Evolutionary conservation across 2,329 filamentous ascomycete genomes (phyloP).

Genomic region (Orbilia blumenaviensis): DNA sequence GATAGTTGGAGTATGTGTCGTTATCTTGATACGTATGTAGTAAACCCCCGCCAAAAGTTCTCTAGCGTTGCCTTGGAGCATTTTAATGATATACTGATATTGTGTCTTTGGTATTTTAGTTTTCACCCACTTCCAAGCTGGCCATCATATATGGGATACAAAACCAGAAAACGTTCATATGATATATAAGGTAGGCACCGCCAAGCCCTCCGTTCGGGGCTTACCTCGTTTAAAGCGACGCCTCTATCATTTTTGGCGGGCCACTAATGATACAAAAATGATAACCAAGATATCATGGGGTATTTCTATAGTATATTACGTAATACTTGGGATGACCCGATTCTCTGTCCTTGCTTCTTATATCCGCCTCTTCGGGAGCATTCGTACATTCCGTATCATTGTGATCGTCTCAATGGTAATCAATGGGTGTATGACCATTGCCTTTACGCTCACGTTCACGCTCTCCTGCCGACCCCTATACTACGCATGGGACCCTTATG

Average conservation of each 20-base stretch:
- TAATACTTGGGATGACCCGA: conserved; percentile 52
- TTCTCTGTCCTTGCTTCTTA: conserved; percentile 56
- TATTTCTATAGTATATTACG: conserved; percentile 32
- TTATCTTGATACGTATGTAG: conserved; percentile 15
- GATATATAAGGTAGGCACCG: conserved; percentile 32
- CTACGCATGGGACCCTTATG: conserved; percentile 17
- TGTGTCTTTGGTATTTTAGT: not conserved
- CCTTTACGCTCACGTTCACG: conserved; percentile 9
- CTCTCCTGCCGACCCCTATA: conserved; percentile 15
- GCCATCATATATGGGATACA: conserved; percentile 38
- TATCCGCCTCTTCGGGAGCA: conserved; percentile 54
- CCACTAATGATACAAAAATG: no score
- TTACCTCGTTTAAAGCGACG: not conserved
- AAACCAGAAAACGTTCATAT: not conserved
- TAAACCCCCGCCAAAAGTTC: not conserved
- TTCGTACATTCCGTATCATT: conserved; percentile 16
- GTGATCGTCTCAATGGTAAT: conserved; percentile 28
- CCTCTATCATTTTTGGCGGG: no score
- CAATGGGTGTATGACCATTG: conserved; percentile 31
- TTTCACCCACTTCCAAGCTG: conserved; percentile 10
- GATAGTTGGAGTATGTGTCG: not conserved
- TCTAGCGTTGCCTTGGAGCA: no score
- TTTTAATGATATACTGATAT: no score
- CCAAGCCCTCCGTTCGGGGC: no score
- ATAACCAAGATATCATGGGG: conserved; percentile 24